phyloP scores from a whole-genome alignment of 768 basidiomycete genomes.

The Lactarius sp. region DNA sequence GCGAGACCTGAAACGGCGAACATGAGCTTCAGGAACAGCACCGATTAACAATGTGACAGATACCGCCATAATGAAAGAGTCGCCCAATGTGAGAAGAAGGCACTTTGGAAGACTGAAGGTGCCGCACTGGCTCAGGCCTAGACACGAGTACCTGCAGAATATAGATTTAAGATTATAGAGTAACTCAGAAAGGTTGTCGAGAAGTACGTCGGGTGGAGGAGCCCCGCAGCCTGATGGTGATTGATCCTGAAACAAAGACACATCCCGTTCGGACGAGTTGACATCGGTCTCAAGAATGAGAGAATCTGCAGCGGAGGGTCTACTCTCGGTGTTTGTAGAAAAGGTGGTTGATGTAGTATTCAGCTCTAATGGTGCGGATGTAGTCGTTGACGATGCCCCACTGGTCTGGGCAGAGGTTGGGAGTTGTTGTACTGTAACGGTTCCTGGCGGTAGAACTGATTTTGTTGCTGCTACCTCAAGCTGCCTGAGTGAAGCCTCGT shows the following conservation, averaged over 20 bases:
- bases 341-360: neutral
- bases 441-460: neutral
- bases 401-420: too few relatives aligned
- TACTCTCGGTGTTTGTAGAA: neutral
- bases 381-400: neutral
- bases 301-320: neutral
- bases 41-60: neutral
- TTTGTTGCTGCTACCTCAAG: neutral
- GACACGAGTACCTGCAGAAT: neutral
- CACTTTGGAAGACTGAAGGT: slow-evolving; percentile 76
- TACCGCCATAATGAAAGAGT: slow-evolving; percentile 92
- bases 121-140: slow-evolving; percentile 32
- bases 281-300: neutral
- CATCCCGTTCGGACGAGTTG: neutral
- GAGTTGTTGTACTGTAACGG: neutral
- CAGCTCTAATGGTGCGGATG: neutral
- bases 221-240: slow-evolving; percentile 3
- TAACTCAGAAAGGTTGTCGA: neutral
- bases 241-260: neutral
- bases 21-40: neutral
- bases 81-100: slow-evolving; percentile 87
- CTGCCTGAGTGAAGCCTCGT: slow-evolving; percentile 20
- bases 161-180: neutral
- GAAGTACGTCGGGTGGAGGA: slow-evolving; percentile 25
- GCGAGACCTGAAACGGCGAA: slow-evolving; percentile 61